Evolutionary conservation across 768 basidiomycete species (phyloP).

Genomic region (Favolaschia claudopus): DNA sequence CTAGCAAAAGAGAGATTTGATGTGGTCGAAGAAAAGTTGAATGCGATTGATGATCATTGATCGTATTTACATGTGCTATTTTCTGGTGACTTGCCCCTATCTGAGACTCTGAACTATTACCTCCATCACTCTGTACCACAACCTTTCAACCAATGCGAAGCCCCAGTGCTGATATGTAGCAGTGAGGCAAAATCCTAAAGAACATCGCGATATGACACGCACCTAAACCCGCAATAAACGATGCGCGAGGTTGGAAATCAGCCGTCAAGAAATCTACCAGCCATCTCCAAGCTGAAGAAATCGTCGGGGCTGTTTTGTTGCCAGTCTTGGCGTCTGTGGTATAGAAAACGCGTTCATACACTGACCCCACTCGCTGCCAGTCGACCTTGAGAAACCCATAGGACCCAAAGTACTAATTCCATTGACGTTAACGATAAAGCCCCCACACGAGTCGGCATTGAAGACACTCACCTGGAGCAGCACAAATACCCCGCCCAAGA

Average conservation of each 20-base stretch:
- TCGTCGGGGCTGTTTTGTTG: slow-evolving; percentile 63
- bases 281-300: slow-evolving; percentile 71
- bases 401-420: slow-evolving; percentile 78
- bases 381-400: slow-evolving; percentile 77
- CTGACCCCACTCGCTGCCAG: slow-evolving; percentile 70
- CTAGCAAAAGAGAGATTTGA: slow-evolving; percentile 7
- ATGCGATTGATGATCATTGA: slow-evolving; percentile 28
- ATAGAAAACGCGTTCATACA: slow-evolving; percentile 80
- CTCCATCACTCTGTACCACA: not conserved
- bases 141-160: slow-evolving; percentile 73
- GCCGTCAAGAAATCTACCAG: slow-evolving; percentile 85
- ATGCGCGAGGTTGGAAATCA: slow-evolving; percentile 91
- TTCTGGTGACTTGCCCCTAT: slow-evolving; percentile 19
- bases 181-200: not conserved
- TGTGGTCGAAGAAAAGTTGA: slow-evolving; percentile 24
- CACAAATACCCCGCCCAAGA: slow-evolving; percentile 91
- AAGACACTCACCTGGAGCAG: slow-evolving; percentile 76
- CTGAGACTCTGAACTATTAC: not conserved
- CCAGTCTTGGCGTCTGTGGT: slow-evolving; percentile 62
- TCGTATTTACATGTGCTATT: slow-evolving; percentile 30
- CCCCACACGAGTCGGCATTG: not conserved
- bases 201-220: not conserved
- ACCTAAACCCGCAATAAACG: slow-evolving; percentile 82
- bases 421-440: not conserved
- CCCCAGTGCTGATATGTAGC: slow-evolving; percentile 57